These are phyloP conservation scores for Coniella vitis DNA, from an alignment of 2,329 filamentous ascomycete genomes.

Conservation along the genomic window DNA sequence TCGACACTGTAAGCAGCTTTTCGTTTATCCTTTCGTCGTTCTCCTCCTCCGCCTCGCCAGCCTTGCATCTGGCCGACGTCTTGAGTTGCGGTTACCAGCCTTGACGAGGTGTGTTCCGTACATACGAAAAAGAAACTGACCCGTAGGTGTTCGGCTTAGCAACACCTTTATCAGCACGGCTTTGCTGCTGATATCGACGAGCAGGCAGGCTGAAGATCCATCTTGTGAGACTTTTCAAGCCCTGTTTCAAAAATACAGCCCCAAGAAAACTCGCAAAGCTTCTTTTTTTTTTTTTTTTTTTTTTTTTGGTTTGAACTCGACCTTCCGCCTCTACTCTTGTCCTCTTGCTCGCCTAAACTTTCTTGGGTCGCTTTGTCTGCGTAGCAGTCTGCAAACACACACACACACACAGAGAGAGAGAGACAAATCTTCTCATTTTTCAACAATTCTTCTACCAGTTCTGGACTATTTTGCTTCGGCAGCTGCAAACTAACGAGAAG, in stretches of 20 bases:
- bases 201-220: slow-evolving; percentile 10
- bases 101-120: too few relatives aligned
- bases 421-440: too few relatives aligned
- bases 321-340: too few relatives aligned
- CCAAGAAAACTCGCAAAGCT: slow-evolving; percentile 7
- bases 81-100: too few relatives aligned
- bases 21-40: neutral
- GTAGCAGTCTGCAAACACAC: too few relatives aligned
- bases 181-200: slow-evolving; percentile 9
- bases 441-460: too few relatives aligned
- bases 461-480: slow-evolving; percentile 11
- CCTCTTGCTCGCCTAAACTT: slow-evolving; percentile 1
- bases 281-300: neutral
- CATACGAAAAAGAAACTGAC: slow-evolving; percentile 12
- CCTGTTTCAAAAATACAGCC: slow-evolving; percentile 11
- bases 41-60: neutral
- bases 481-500: slow-evolving; percentile 29
- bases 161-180: slow-evolving; percentile 11
- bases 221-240: slow-evolving; percentile 7
- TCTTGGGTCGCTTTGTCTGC: slow-evolving; percentile 2
- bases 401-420: too few relatives aligned
- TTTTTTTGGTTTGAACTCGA: neutral
- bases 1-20: slow-evolving; percentile 10
- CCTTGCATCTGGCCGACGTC: too few relatives aligned
- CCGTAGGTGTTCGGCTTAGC: slow-evolving; percentile 10